Base-by-base conservation (phyloP, 1,284 basidiomycete genomes). In the Puccinia hordei region DNA sequence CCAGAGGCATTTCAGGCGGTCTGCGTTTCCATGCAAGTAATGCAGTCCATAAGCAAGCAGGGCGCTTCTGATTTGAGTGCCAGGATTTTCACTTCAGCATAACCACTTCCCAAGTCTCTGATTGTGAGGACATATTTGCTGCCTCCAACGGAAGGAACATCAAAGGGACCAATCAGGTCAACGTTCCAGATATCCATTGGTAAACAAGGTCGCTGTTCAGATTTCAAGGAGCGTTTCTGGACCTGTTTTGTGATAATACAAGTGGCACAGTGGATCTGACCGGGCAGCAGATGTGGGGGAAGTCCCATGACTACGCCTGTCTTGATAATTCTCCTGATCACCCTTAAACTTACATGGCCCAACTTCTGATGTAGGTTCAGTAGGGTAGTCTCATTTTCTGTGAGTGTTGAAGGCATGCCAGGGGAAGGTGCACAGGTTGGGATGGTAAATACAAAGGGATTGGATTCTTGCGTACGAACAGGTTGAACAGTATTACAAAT, bases 111-210 rank as follows among this genome's bases (percentile, higher is more conserved):
- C 1, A 46, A 1, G n/a, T 66, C 65, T 17, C 27, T 30, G 0
- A 66, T n/a, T 1, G 65, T 66, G 19, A 66, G 38, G 5, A 44
- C 19, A n/a, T 66, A 44, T 6, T 13, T 8, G 9, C 65, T 17
- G 2, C 24, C 12, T 1, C 24, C 24, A 8, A 44, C 1, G 1
- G 65, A 10, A 1, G 3, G 8, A 1, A 19, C 19, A 35, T 66
- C 65, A 66, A 66, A 66, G 2, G 65, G 65, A 3, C 65, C 65
- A 13, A 44, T 30, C 1, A 66, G 65, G 15, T 66, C 44, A 46
- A 66, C 38, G 22, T 22, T 66, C 17, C 17, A 27, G 19, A 33
- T 2, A 8, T 66, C 38, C 38, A 66, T 22, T 1, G 22, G n/a
- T 6, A 6, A 15, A 9, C 41, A 41, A 1, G 17, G 22, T 8